These are phyloP conservation scores for Cystobasidiaceae sp. DNA, from an alignment of 1,284 basidiomycete species.

Conservation along the genomic window DNA sequence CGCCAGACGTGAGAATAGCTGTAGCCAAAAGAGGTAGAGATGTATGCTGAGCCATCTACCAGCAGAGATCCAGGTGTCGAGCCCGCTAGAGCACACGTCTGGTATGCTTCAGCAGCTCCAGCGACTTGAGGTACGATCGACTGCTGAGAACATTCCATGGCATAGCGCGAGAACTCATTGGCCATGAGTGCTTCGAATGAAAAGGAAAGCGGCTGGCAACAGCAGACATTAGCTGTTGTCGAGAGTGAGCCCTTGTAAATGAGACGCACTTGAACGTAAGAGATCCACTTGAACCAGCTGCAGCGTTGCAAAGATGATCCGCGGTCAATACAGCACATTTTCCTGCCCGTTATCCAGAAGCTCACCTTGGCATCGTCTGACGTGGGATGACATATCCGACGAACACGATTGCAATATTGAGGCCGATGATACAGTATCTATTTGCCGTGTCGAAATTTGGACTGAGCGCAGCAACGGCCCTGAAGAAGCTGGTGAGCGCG, in stretches of 20 bases:
- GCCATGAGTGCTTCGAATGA: conserved; percentile 38
- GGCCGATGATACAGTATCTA: conserved; percentile 40
- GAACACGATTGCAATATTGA: conserved; percentile 43
- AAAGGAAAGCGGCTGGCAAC: conserved; percentile 39
- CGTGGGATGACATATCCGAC: conserved; percentile 42
- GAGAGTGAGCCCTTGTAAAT: neutral
- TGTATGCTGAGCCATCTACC: conserved; percentile 16
- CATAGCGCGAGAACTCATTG: conserved; percentile 4
- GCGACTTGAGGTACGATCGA: conserved; percentile 6
- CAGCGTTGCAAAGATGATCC: no score
- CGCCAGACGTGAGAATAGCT: conserved; percentile 21
- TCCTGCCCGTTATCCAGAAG: no score
- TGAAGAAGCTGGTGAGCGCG: conserved; percentile 34
- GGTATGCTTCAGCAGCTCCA: neutral
- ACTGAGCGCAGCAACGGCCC: conserved; percentile 40
- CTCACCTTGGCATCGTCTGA: conserved; percentile 38
- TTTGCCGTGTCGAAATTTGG: conserved; percentile 43
- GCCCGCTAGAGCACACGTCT: conserved; percentile 17
- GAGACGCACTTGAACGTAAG: conserved; percentile 28
- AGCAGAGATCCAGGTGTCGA: conserved; percentile 8
- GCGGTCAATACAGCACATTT: no score
- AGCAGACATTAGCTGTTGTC: no score
- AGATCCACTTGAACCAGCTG: conserved; percentile 41
- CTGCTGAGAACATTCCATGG: neutral
- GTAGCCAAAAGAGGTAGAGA: conserved; percentile 22